Base-by-base conservation (phyloP, 2,329 filamentous ascomycete genomes). In the Ascochyta koolunga region DNA sequence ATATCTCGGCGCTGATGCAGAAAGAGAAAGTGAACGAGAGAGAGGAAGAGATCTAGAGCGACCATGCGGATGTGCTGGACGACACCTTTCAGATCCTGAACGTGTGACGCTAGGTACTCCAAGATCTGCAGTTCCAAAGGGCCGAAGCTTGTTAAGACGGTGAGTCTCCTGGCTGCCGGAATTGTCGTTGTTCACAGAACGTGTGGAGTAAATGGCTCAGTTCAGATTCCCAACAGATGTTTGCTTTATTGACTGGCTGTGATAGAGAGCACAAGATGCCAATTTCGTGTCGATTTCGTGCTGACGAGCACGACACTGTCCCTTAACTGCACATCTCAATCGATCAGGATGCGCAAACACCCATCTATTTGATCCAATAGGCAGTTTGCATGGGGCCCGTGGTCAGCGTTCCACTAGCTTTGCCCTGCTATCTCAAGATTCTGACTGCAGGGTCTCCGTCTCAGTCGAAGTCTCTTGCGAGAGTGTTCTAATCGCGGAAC, bases 131-230 rank as follows among this genome's bases (percentile, higher is more conserved):
- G 29, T 35, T 27, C 11, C 16, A 35, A 39, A 38, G 33, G 35
- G 33, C 39, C 27, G 44, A 54, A 38, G 11, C 18, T 15, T 44
- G 44, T 49, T 54, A 35, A 49, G 45, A 49, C 51, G 16, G 33
- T 21, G 15, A 41, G 19, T 5, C 33, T 40, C 13, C 16, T 39
- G 5, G 21, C 3, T 25, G 11, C 40, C 40, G 40, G 29, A 40
- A 45, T 11, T 37, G 27, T 38, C 32, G 21, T 15, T 11, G 9
- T 24, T 5, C 18, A 37, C 21, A 22, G 38, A 33, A 35, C 33
- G 11, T 21, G 44, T 49, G 35, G 51, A 22, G 16, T 27, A 2
- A 11, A 16, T 29, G 15, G 11, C 10, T 19, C 38, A 36, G 40
- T 43, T 45, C 31, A 10, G 18, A 21, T 27, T 42, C 24, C 24